phyloP scores from a whole-genome alignment of 768 basidiomycete genomes.

The Termitomyces sp. region DNA sequence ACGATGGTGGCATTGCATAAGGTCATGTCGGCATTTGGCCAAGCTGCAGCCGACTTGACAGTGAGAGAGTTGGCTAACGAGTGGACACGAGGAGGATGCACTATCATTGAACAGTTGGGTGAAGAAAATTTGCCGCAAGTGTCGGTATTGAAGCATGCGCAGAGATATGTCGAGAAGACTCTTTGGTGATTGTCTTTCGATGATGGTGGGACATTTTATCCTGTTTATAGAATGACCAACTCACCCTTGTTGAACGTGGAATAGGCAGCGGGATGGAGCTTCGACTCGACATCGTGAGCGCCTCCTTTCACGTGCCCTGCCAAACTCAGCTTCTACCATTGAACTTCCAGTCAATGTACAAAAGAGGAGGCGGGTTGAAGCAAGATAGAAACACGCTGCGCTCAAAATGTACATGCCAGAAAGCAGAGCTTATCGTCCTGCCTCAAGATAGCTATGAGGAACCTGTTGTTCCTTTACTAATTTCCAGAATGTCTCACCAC shows the following conservation, averaged over 20 bases:
- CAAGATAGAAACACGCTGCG: background rate
- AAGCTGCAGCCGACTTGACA: conserved; percentile 11
- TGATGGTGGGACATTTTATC: background rate
- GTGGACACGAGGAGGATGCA: no score
- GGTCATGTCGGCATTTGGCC: conserved; percentile 10
- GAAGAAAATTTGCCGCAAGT: background rate
- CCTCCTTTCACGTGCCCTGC: background rate
- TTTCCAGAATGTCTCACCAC: background rate
- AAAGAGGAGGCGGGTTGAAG: background rate
- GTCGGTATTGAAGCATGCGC: background rate
- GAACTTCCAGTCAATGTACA: background rate
- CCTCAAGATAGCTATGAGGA: background rate
- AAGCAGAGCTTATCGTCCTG: background rate
- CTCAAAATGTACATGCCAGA: background rate
- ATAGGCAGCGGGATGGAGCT: background rate
- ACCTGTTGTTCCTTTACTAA: background rate
- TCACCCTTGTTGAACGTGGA: background rate
- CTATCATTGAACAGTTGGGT: background rate
- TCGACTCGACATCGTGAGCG: background rate
- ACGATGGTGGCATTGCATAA: conserved; percentile 10
- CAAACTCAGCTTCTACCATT: background rate
- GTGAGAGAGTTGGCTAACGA: background rate
- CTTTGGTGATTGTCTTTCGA: background rate
- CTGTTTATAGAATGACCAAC: background rate
- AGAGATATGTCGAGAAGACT: background rate